Evolutionary conservation across 2,329 filamentous ascomycete genomes (phyloP).

Genomic region (Cercospora sp.): DNA sequence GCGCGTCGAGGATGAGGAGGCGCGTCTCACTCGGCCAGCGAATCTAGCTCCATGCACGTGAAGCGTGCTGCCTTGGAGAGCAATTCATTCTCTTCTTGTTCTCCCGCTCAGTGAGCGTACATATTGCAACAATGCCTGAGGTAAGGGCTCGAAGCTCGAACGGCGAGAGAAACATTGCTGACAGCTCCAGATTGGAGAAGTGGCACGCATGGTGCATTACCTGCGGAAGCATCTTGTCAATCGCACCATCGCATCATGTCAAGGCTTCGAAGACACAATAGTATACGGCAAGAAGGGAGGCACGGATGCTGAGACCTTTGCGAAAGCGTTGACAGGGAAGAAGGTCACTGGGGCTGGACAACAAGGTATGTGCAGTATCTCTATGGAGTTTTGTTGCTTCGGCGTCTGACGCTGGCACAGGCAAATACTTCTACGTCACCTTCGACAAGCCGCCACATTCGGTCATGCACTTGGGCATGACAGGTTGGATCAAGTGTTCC

Average conservation of each 20-base stretch:
- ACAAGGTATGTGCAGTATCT: constrained; percentile 58
- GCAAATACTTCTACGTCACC: constrained; percentile 92
- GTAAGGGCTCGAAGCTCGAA: constrained; percentile 3
- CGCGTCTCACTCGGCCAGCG: constrained; percentile 8
- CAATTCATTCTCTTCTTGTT: neutral
- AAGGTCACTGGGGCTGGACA: constrained; percentile 71
- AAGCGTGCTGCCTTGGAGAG: neutral
- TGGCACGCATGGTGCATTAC: constrained; percentile 83
- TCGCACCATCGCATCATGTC: constrained; percentile 70
- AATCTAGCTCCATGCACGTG: neutral
- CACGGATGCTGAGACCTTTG: constrained; percentile 72
- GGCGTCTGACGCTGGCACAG: neutral
- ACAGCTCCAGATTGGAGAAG: constrained; percentile 52
- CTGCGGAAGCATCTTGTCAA: constrained; percentile 81
- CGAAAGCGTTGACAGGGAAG: constrained; percentile 71
- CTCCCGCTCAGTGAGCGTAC: neutral
- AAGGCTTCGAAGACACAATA: constrained; percentile 75
- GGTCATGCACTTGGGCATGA: constrained; percentile 57
- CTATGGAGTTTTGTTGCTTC: neutral
- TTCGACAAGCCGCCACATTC: constrained; percentile 78
- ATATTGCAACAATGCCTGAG: constrained; percentile 23
- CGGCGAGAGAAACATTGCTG: neutral
- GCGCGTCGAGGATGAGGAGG: constrained; percentile 4
- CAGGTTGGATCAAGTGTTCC: constrained; percentile 85
- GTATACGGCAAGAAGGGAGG: constrained; percentile 87